Evolutionary conservation across 2,329 filamentous ascomycete genomes (phyloP).

Genomic region (Knoxdaviesia proteae): DNA sequence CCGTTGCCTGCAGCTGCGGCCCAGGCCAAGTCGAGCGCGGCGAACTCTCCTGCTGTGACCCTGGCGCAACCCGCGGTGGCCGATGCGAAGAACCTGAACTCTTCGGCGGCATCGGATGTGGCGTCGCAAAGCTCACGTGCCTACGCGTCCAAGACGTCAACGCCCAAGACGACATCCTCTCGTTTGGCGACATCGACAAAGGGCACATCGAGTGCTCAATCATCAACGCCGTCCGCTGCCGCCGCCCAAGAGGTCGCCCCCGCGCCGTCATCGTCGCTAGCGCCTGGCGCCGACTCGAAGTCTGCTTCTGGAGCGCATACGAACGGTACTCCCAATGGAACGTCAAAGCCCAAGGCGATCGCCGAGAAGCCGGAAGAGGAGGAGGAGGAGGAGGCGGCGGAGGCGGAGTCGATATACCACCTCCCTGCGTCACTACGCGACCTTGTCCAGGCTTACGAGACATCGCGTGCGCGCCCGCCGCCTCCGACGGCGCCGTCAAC

Average conservation of each 20-base stretch:
- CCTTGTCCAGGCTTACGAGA: constrained; percentile 76
- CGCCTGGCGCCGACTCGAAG: not conserved
- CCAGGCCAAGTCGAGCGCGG: constrained; percentile 31
- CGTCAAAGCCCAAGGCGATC: constrained; percentile 18
- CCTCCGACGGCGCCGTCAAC: constrained; percentile 43
- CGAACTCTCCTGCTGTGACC: constrained; percentile 30
- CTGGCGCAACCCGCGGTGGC: constrained; percentile 22
- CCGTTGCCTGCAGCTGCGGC: constrained; percentile 26
- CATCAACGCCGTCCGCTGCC: not conserved
- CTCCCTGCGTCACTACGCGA: constrained; percentile 77
- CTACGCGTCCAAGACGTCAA: constrained; percentile 14
- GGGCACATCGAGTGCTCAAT: constrained; percentile 36
- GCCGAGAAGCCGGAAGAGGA: constrained; percentile 11
- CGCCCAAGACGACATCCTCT: constrained; percentile 3
- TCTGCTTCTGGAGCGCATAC: constrained; percentile 15
- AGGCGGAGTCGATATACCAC: constrained; percentile 78
- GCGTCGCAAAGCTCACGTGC: constrained; percentile 17
- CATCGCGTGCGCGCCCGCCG: constrained; percentile 49
- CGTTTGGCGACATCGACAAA: constrained; percentile 2
- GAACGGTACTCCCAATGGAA: constrained; percentile 31
- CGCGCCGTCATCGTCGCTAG: not conserved
- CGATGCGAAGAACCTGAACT: constrained; percentile 8
- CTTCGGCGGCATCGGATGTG: constrained; percentile 12
- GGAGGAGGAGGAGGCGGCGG: constrained; percentile 7
- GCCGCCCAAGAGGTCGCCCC: not conserved